Evolutionary conservation across 2,329 filamentous ascomycete species (phyloP), one percentile per base, ranked within the genome.

Genomic region (Fusarium armeniacum): DNA sequence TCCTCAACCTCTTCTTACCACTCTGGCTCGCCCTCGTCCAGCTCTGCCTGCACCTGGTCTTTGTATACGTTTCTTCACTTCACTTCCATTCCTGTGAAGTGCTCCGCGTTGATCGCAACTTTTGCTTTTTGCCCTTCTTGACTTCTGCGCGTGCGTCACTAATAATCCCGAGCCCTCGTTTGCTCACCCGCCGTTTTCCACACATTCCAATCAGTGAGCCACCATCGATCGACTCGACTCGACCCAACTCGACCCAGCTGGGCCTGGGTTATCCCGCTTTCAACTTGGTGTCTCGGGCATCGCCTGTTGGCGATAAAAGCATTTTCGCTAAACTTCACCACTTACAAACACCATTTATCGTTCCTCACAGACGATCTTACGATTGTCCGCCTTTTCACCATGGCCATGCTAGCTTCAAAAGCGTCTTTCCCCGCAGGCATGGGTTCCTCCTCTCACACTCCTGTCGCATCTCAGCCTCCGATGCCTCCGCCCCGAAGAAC

Each of bases 351-450:
- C 28, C 45, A 11, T 43, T 43, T 35, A 36, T 51, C n/a, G 41
- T 46, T 58, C 38, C 50, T 20, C 57, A 61, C 49, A 43, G 36
- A 54, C 43, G 49, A 61, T 54, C 59, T 30, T 55, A 33, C 58
- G 53, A 58, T 58, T 63, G 51, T 40, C 41, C 44, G 43, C 49
- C 30, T 28, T 49, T 46, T 52, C 62, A 62, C 15, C 35, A 93
- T 94, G 92, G 90, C 92, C 75, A 92, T 94, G 89, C 83, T 94
- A 76, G 92, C 92, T 71, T 89, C 91, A 65, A 93, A 94, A 79
- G 84, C 90, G 73, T 85, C 90, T 44, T 93, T 91, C 77, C 85
- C 90, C 71, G 78, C 85, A n/a, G 81, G 78, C 69, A 79, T 87
- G 30, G 79, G 81, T 49, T 82, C 85, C 58, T 78, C 84, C 50